These are phyloP conservation scores for Lyophyllum atratum DNA, from an alignment of 768 basidiomycete genomes.

Conservation along the genomic window DNA sequence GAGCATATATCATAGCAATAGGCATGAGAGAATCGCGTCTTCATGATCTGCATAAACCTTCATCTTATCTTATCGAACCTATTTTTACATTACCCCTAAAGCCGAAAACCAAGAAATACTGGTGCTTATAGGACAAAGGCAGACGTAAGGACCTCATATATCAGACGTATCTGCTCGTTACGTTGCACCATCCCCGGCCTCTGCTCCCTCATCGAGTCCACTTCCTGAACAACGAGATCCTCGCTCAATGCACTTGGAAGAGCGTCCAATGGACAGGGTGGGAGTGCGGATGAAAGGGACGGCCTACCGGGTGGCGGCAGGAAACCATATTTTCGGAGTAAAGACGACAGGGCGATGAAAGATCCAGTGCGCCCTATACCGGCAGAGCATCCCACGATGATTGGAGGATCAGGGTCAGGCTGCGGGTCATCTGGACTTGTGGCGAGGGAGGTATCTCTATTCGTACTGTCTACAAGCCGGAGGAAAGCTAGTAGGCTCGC, in stretches of 20 bases:
- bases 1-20: neutral
- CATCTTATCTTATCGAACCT: neutral
- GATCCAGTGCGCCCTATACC: constrained; percentile 88
- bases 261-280: constrained; percentile 58
- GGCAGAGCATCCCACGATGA: constrained; percentile 84
- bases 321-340: constrained; percentile 64
- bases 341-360: constrained; percentile 78
- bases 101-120: neutral
- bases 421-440: constrained; percentile 23
- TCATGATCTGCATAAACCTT: neutral
- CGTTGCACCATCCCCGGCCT: constrained; percentile 81
- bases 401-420: constrained; percentile 66
- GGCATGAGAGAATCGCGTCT: constrained; percentile 8
- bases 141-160: constrained; percentile 60
- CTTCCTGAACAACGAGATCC: constrained; percentile 68
- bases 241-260: constrained; percentile 47
- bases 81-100: neutral
- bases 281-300: constrained; percentile 33
- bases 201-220: constrained; percentile 81
- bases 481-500: constrained; percentile 63
- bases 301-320: constrained; percentile 37
- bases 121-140: constrained; percentile 16
- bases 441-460: constrained; percentile 45
- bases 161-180: constrained; percentile 59
- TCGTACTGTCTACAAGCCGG: constrained; percentile 62